These are phyloP conservation scores for Mucor saturninus DNA, from an alignment of 371 early-diverging fungal species.

Conservation along the genomic window DNA sequence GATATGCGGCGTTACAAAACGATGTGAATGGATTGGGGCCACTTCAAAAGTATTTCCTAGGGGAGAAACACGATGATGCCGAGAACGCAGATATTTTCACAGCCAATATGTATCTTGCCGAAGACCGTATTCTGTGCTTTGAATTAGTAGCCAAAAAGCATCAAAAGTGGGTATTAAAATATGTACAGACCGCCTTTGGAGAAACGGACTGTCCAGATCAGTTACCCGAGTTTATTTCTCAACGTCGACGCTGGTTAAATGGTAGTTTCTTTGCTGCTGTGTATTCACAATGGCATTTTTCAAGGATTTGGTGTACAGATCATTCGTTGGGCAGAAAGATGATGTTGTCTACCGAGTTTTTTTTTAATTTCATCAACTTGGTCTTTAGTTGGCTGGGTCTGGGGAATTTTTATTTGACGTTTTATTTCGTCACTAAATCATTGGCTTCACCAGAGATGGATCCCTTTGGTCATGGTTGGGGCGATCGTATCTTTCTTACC, in stretches of 20 bases:
- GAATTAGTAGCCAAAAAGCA: constrained; percentile 73
- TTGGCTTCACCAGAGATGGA: constrained; percentile 59
- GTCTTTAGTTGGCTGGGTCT: constrained; percentile 83
- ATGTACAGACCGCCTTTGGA: constrained; percentile 71
- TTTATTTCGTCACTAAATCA: constrained; percentile 79
- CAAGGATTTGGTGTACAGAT: constrained; percentile 74
- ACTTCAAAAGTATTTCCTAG: constrained; percentile 68
- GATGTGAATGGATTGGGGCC: constrained; percentile 65
- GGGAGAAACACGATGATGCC: constrained; percentile 55
- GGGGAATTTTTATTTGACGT: constrained; percentile 86
- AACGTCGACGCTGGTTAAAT: constrained; percentile 75
- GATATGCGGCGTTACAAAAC: constrained; percentile 62
- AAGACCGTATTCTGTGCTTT: constrained; percentile 80
- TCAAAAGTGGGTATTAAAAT: constrained; percentile 69
- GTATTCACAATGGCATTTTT: constrained; percentile 79
- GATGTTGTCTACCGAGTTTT: constrained; percentile 67
- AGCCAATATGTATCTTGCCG: constrained; percentile 81
- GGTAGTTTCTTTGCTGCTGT: constrained; percentile 76
- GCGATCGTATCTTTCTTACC: constrained; percentile 62
- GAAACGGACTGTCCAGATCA: constrained; percentile 77
- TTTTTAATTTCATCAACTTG: constrained; percentile 76
- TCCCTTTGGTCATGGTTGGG: constrained; percentile 72
- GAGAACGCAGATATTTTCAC: constrained; percentile 58
- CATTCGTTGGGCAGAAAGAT: constrained; percentile 72
- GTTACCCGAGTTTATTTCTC: constrained; percentile 71